These are phyloP conservation scores for Suillus cothurnatus DNA, from an alignment of 768 basidiomycete species.

Conservation along the genomic window DNA sequence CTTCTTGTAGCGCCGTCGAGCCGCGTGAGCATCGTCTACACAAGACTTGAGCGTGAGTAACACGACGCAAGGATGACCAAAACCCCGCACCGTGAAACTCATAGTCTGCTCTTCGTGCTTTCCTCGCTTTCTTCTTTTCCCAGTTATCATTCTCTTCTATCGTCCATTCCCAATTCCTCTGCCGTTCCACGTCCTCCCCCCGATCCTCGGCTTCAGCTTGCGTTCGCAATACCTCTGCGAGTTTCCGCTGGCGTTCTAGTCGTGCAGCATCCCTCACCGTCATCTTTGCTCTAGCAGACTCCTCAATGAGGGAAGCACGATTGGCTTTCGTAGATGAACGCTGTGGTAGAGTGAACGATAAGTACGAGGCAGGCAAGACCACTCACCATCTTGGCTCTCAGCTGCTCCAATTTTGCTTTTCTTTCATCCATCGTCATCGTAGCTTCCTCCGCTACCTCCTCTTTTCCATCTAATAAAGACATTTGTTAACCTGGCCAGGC, in stretches of 20 bases:
- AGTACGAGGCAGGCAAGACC: conserved; percentile 6
- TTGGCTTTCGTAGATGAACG: conserved; percentile 80
- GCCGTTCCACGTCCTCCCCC: conserved; percentile 87
- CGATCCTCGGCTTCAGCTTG: conserved; percentile 89
- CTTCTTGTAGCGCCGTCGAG: conserved; percentile 89
- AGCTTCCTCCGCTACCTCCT: conserved; percentile 14
- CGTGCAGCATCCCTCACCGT: background rate
- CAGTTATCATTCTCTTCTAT: conserved; percentile 96
- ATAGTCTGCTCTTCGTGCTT: conserved; percentile 82
- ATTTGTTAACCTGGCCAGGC: background rate
- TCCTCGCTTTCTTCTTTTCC: conserved; percentile 88
- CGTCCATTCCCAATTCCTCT: conserved; percentile 94
- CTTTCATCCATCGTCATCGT: conserved; percentile 67
- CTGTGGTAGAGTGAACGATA: conserved; percentile 40
- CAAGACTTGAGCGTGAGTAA: conserved; percentile 2
- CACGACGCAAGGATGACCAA: background rate
- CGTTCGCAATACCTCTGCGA: conserved; percentile 84
- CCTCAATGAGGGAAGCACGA: conserved; percentile 84
- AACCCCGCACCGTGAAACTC: conserved; percentile 82
- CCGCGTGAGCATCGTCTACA: conserved; percentile 89
- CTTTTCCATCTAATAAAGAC: conserved; percentile 4
- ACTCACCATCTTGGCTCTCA: conserved; percentile 77
- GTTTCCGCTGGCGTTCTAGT: conserved; percentile 68
- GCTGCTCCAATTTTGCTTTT: conserved; percentile 72
- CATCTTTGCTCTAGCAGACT: conserved; percentile 34